phyloP scores from a whole-genome alignment of 495 filamentous ascomycete species.

The Talaromyces adpressus region DNA sequence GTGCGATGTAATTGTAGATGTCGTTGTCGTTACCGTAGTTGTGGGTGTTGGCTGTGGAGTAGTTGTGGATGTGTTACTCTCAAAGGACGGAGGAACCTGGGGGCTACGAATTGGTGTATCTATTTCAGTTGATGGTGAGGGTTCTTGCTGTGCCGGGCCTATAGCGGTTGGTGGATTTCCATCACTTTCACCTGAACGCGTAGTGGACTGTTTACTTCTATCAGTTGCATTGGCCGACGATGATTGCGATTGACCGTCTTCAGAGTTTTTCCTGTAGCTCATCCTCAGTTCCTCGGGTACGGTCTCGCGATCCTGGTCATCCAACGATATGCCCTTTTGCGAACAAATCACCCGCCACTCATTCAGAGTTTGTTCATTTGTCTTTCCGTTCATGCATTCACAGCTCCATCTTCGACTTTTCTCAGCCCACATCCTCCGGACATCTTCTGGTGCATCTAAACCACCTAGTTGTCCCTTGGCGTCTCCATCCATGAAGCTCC shows the following conservation, averaged over 20 bases:
- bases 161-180: not conserved
- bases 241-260: constrained; percentile 22
- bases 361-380: constrained; percentile 64
- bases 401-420: constrained; percentile 58
- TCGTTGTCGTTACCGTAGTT: constrained; percentile 9
- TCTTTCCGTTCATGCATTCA: constrained; percentile 50
- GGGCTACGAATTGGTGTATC: not conserved
- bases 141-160: not conserved
- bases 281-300: constrained; percentile 43
- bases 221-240: not conserved
- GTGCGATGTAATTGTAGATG: constrained; percentile 1
- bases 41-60: constrained; percentile 1
- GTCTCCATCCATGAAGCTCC: constrained; percentile 47
- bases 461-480: constrained; percentile 75
- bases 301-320: constrained; percentile 26
- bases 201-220: not conserved
- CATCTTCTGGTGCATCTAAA: constrained; percentile 59
- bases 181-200: not conserved
- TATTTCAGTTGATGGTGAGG: not conserved
- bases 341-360: constrained; percentile 54
- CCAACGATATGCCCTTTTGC: constrained; percentile 42
- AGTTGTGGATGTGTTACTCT: constrained; percentile 2
- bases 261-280: constrained; percentile 33
- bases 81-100: not conserved
- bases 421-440: constrained; percentile 57